Base-by-base conservation (phyloP, 306 rosid genomes). In the Benincasa hispida region DNA sequence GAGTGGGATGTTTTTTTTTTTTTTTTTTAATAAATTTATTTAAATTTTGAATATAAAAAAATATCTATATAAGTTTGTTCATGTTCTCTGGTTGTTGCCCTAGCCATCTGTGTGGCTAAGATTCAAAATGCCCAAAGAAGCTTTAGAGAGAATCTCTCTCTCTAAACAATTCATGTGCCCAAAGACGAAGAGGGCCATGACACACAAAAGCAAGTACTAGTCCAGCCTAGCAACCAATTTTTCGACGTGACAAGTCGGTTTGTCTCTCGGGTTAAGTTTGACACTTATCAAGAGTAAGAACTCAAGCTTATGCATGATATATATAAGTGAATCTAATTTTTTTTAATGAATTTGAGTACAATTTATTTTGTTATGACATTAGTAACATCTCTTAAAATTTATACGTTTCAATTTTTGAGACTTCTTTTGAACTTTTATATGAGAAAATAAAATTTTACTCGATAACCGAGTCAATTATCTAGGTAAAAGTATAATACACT, bases 141-240 rank as follows among this genome's bases (percentile, higher is more conserved):
- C 1, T 8, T 8, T 32, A 62, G n/a, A 28, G 70, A 62, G 47
- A 62, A 62, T 61, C n/a, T 48, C 6, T 50, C 21, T 53, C 47
- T 21, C 18, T 61, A 8, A 62, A 34, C 45, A 32, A 62, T 62
- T 62, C 39, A 60, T 60, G 67, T 60, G 34, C 67, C 10, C 55
- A 17, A 50, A 50, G 21, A 50, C 55, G 28, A 13, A 60, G 39
- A 30, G 37, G 65, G 37, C 39, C 39, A 60, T 25, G 11, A 8
- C 70, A 62, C 47, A 62, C 1, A 0, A 62, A 62, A 62, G 47
- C 45, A 62, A 60, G 34, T 28, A 62, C 70, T 11, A 62, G 32
- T 62, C 47, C 70, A 62, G 47, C 70, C 70, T 32, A 34, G 47
- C 70, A 62, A 17, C 39, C 67, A 27, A 60, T 2, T 56, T 55